Percentiles rank a stretch among this genome's conserved stretches.
phyloP scores from a whole-genome alignment of 2,329 filamentous ascomycete species.

The Xylariaceae sp. region DNA sequence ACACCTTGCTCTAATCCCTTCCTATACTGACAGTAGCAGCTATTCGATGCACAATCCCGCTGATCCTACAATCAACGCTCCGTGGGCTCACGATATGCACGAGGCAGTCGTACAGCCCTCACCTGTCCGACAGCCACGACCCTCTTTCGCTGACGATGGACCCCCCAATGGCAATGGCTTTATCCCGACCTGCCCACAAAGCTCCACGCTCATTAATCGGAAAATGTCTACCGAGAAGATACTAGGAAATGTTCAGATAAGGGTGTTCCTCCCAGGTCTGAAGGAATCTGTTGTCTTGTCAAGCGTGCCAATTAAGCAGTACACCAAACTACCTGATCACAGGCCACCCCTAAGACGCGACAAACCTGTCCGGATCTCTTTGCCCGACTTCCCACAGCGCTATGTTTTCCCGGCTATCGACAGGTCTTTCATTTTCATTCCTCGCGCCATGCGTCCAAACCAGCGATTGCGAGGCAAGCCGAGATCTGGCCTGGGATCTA shows the following conservation, averaged over 20 bases:
- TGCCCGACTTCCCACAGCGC: conserved; percentile 72
- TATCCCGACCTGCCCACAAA: conserved; percentile 55
- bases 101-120: conserved; percentile 56
- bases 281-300: conserved; percentile 66
- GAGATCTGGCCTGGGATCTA: conserved; percentile 64
- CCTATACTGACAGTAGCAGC: conserved; percentile 24
- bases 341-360: conserved; percentile 89
- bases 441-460: conserved; percentile 85
- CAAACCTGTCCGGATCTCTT: conserved; percentile 90
- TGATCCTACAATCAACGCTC: conserved; percentile 65
- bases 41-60: conserved; percentile 43
- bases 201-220: conserved; percentile 64
- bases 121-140: conserved; percentile 40
- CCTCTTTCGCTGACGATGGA: conserved; percentile 44
- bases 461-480: conserved; percentile 74
- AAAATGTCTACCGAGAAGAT: conserved; percentile 79
- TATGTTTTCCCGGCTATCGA: conserved; percentile 91
- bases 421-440: conserved; percentile 96
- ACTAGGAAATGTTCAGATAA: conserved; percentile 79
- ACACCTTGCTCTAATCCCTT: not conserved
- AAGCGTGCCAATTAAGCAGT: conserved; percentile 77
- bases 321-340: conserved; percentile 92
- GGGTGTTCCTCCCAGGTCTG: conserved; percentile 76
- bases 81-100: conserved; percentile 95
- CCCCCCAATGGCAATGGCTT: conserved; percentile 52